A percentile compares a stretch with the other conserved stretches of the same genome.
These are phyloP conservation scores for Aureobasidium musti DNA, from an alignment of 2,329 filamentous ascomycete genomes.

Conservation along the genomic window DNA sequence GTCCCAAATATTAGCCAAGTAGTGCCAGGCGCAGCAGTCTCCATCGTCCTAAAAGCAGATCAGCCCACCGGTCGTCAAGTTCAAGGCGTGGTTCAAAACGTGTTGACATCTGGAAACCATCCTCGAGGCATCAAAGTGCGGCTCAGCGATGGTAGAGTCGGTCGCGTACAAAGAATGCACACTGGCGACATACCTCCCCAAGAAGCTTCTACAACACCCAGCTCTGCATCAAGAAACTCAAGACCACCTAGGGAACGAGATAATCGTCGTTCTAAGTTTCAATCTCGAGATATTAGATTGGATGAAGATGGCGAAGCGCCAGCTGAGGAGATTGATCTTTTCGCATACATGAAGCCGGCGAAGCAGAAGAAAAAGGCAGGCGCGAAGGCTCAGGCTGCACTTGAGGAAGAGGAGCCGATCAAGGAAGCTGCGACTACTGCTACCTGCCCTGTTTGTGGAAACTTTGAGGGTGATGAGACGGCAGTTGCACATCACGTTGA, in stretches of 20 bases:
- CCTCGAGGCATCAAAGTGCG: conserved; percentile 78
- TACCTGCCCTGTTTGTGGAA: conserved; percentile 65
- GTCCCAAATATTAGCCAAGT: conserved; percentile 51
- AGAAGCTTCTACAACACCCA: conserved; percentile 24
- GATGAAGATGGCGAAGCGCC: conserved; percentile 40
- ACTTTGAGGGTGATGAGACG: conserved; percentile 67
- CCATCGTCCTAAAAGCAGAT: conserved; percentile 74
- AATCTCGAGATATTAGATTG: conserved; percentile 32
- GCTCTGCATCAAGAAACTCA: background rate
- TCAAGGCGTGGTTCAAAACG: conserved; percentile 63
- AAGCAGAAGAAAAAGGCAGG: conserved; percentile 38
- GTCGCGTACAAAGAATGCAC: conserved; percentile 67
- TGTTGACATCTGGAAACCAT: conserved; percentile 73
- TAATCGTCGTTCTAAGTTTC: conserved; percentile 21
- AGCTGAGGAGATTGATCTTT: conserved; percentile 51
- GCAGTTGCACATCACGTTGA: conserved; percentile 70
- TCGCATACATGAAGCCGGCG: conserved; percentile 53
- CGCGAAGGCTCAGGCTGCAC: conserved; percentile 34
- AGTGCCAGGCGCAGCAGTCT: conserved; percentile 63
- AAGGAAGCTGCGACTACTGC: conserved; percentile 35
- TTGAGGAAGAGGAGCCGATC: conserved; percentile 25
- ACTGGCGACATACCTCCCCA: background rate
- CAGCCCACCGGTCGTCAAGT: conserved; percentile 74
- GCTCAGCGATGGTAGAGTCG: conserved; percentile 68
- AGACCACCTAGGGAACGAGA: conserved; percentile 18